phyloP scores from a whole-genome alignment of 2,329 filamentous ascomycete genomes.

The Thelonectria rubi region DNA sequence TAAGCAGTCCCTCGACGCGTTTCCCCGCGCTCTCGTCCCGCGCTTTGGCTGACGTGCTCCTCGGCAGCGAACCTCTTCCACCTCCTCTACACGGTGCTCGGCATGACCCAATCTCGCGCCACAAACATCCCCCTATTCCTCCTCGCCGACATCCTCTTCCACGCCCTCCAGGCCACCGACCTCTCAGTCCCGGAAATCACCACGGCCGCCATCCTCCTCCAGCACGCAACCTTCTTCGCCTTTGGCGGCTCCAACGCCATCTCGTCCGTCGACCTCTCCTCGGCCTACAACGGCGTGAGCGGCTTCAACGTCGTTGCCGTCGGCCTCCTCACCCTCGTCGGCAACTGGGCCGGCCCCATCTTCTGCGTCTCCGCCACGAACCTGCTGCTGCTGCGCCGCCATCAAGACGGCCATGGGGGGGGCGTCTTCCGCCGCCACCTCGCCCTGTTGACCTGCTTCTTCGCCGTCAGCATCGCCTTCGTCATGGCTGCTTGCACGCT shows the following conservation, averaged over 20 bases:
- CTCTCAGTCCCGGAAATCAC: slow-evolving; percentile 68
- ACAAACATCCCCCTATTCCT: slow-evolving; percentile 88
- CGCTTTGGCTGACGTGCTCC: not conserved
- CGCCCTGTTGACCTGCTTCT: slow-evolving; percentile 74
- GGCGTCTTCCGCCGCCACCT: slow-evolving; percentile 62
- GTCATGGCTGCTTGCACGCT: slow-evolving; percentile 91
- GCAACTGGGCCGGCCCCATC: slow-evolving; percentile 91
- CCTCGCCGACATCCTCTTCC: slow-evolving; percentile 70
- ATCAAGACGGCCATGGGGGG: slow-evolving; percentile 36
- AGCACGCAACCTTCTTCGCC: slow-evolving; percentile 87
- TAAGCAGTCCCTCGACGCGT: slow-evolving; percentile 27
- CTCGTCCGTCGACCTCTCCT: slow-evolving; percentile 92
- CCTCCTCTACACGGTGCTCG: slow-evolving; percentile 77
- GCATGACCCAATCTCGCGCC: slow-evolving; percentile 85
- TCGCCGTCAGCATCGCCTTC: slow-evolving; percentile 69
- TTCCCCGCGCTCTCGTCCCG: not conserved
- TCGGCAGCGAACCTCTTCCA: slow-evolving; percentile 62
- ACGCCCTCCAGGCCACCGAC: slow-evolving; percentile 57
- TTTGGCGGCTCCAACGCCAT: slow-evolving; percentile 94
- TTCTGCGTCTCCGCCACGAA: slow-evolving; percentile 82
- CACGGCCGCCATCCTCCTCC: slow-evolving; percentile 77
- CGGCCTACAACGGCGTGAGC: slow-evolving; percentile 90
- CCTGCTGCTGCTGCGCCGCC: slow-evolving; percentile 61
- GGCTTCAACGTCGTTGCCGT: slow-evolving; percentile 84
- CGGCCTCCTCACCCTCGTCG: slow-evolving; percentile 82